Base-by-base conservation (phyloP, 208 protist genomes). In the Trypanosoma rangeli region DNA sequence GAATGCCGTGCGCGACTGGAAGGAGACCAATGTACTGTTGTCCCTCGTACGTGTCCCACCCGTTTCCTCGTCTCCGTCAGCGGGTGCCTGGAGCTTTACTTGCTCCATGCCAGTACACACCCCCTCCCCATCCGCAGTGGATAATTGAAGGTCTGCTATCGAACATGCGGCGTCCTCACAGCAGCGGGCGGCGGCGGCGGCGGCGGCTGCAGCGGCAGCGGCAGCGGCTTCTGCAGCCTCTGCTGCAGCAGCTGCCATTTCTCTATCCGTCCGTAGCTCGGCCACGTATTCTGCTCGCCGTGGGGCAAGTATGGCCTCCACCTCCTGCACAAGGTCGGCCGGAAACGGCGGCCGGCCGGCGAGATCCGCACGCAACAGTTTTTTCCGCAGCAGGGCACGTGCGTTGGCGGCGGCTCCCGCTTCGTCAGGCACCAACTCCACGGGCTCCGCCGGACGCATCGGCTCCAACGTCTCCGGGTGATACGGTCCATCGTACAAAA, bases 401-500 rank as follows among this genome's bases (percentile, higher is more conserved):
- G 77, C 82, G 44, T 68, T 42, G 37, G 65, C 59, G 24, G 74
- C 55, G 31, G 28, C 28, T 8, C 62, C 48, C 24, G 31, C 56
- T 18, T 58, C 22, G 52, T 70, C 48, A 31, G 64, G 44, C 5
- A 64, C 57, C 59, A 54, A 44, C 50, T 68, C 64, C 64, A 57
- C 62, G 3, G 22, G 22, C 50, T 44, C 48, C 7, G 37, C 26
- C 15, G 63, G 39, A 10, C 42, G 57, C 20, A 81, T 48, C 26
- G 64, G 56, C 26, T 73, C 66, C 31, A 85, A 52, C 3, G 72
- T 82, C 4, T 63, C 44, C n/a, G 65, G 67, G 62, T 85, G 70
- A 56, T 85, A 77, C 22, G 80, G 76, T 7, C 76, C 70, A 55
- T 85, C 76, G 52, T 72, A 78, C 44, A 76, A 33, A 2, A 85